phyloP scores from a whole-genome alignment of 495 filamentous ascomycete species.

The Penicillium coprophilum region DNA sequence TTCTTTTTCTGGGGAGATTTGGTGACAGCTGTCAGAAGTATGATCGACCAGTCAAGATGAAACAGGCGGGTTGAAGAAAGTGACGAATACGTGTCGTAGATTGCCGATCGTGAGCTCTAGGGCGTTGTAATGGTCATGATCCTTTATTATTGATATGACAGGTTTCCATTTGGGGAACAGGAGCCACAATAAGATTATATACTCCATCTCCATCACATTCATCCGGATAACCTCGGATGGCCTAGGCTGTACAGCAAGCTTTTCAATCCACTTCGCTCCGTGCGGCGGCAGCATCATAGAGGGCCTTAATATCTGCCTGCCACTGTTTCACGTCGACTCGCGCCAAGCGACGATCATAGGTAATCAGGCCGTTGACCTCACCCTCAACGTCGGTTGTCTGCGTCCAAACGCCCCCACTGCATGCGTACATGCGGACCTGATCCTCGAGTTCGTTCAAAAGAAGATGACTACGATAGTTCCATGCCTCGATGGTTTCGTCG shows the following conservation, averaged over 20 bases:
- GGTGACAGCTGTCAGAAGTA: constrained; percentile 17
- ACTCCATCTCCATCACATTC: constrained; percentile 5
- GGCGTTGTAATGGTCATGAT: neutral
- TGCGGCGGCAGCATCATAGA: constrained; percentile 54
- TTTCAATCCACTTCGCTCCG: constrained; percentile 17
- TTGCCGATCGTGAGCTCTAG: neutral
- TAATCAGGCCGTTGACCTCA: constrained; percentile 70
- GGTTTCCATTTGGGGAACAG: neutral
- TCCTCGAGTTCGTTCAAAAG: constrained; percentile 55
- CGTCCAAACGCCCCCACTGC: constrained; percentile 61
- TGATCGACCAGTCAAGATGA: neutral
- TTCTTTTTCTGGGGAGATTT: constrained; percentile 22
- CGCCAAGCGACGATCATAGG: constrained; percentile 60
- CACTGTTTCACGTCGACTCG: constrained; percentile 58
- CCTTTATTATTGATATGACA: neutral
- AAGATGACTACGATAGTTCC: constrained; percentile 61
- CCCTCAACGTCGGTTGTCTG: constrained; percentile 73
- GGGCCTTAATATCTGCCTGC: constrained; percentile 56
- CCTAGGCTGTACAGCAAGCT: neutral
- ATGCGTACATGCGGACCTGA: constrained; percentile 55
- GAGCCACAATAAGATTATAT: neutral
- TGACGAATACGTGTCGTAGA: too few species aligned
- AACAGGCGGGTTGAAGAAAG: too few species aligned
- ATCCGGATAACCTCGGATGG: neutral
- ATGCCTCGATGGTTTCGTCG: constrained; percentile 53